These are phyloP conservation scores for Lomentospora prolificans DNA, from an alignment of 2,329 filamentous ascomycete species.

Conservation along the genomic window DNA sequence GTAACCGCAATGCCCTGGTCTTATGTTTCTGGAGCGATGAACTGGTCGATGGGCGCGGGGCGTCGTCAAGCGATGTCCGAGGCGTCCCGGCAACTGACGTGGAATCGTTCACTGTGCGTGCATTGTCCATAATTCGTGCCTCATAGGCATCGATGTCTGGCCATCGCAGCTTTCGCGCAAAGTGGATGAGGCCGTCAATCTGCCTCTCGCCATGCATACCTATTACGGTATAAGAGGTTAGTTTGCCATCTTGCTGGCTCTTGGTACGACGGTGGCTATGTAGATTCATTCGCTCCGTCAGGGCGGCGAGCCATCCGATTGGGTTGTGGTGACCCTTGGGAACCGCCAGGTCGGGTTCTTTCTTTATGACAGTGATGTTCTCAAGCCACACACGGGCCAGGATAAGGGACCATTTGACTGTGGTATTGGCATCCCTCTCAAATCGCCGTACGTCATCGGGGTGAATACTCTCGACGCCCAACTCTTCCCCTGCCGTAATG, in stretches of 20 bases:
- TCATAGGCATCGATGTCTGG: slow-evolving; percentile 47
- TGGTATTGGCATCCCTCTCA: slow-evolving; percentile 48
- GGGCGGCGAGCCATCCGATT: slow-evolving; percentile 43
- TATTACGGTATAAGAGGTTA: slow-evolving; percentile 37
- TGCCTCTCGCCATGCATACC: slow-evolving; percentile 49
- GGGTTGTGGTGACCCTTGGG: slow-evolving; percentile 12
- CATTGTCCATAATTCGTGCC: slow-evolving; percentile 24
- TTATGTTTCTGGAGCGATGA: neutral
- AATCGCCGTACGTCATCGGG: slow-evolving; percentile 51
- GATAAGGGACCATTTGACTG: slow-evolving; percentile 59
- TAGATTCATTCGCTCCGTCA: slow-evolving; percentile 45
- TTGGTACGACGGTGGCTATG: slow-evolving; percentile 18
- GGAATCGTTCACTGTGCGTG: slow-evolving; percentile 4
- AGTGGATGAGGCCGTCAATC: slow-evolving; percentile 51
- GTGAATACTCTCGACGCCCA: slow-evolving; percentile 39
- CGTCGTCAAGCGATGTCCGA: slow-evolving; percentile 9
- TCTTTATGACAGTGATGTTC: slow-evolving; percentile 49
- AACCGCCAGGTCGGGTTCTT: slow-evolving; percentile 13
- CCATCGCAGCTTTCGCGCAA: slow-evolving; percentile 53
- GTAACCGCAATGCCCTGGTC: slow-evolving; percentile 20
- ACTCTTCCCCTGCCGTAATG: slow-evolving; percentile 50
- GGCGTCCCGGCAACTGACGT: neutral
- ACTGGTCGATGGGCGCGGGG: neutral
- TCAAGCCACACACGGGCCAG: slow-evolving; percentile 58
- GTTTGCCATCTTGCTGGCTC: slow-evolving; percentile 17